phyloP scores from a whole-genome alignment of 2,329 filamentous ascomycete species.

The Eutypa lata region DNA sequence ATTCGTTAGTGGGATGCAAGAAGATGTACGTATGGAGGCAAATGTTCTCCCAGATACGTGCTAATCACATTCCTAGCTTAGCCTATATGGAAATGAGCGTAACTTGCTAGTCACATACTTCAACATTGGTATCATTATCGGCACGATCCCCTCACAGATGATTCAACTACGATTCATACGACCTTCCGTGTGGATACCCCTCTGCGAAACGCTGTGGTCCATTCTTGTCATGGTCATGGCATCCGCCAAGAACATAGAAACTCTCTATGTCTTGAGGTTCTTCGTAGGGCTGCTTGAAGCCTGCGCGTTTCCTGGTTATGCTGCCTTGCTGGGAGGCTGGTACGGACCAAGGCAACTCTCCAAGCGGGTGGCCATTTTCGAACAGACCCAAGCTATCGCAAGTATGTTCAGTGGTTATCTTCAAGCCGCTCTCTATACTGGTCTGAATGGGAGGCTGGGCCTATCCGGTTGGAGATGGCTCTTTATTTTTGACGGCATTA shows the following conservation, averaged over 20 bases:
- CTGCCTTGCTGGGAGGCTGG: constrained; percentile 27
- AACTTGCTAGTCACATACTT: constrained; percentile 25
- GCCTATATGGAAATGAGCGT: constrained; percentile 22
- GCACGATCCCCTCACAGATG: constrained; percentile 22
- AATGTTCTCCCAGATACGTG: neutral
- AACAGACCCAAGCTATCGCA: constrained; percentile 24
- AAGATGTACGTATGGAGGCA: constrained; percentile 1
- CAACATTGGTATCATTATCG: constrained; percentile 20
- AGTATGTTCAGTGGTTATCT: constrained; percentile 43
- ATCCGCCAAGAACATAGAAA: constrained; percentile 17
- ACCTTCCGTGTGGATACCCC: constrained; percentile 28
- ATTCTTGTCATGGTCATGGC: constrained; percentile 23
- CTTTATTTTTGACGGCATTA: constrained; percentile 42
- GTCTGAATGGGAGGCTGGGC: constrained; percentile 34
- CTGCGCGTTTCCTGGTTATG: constrained; percentile 22
- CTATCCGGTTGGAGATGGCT: constrained; percentile 43
- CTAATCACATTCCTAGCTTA: constrained; percentile 1
- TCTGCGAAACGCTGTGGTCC: constrained; percentile 24
- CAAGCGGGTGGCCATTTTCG: constrained; percentile 27
- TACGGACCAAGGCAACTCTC: constrained; percentile 26
- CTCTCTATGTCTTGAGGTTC: constrained; percentile 27
- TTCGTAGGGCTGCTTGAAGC: constrained; percentile 29
- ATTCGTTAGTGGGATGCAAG: constrained; percentile 7
- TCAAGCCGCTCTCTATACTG: constrained; percentile 37
- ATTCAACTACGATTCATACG: constrained; percentile 18